These are phyloP conservation scores for Colletotrichum camelliae DNA, from an alignment of 2,329 filamentous ascomycete genomes.

Conservation along the genomic window DNA sequence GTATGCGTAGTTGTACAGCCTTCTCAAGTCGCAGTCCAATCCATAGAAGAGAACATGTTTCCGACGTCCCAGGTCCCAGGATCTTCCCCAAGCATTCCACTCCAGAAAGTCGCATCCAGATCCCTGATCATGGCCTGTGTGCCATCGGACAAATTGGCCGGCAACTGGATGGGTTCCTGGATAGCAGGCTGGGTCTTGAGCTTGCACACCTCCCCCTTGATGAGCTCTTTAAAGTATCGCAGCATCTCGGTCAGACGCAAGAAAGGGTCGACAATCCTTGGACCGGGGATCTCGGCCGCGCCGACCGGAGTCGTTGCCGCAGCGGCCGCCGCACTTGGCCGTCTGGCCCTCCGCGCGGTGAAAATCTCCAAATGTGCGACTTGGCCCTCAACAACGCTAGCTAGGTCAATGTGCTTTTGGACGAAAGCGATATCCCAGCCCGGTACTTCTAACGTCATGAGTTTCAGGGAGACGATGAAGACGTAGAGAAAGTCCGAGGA, in stretches of 20 bases:
- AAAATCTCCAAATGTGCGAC: slow-evolving; percentile 33
- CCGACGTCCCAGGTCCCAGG: slow-evolving; percentile 4
- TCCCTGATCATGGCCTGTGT: slow-evolving; percentile 30
- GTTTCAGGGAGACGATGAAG: slow-evolving; percentile 50
- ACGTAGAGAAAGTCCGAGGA: slow-evolving; percentile 53
- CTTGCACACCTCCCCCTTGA: slow-evolving; percentile 14
- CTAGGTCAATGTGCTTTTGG: slow-evolving; percentile 40
- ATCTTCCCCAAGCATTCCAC: slow-evolving; percentile 7
- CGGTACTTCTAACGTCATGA: slow-evolving; percentile 49
- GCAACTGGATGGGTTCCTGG: slow-evolving; percentile 6
- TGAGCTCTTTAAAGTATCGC: slow-evolving; percentile 19
- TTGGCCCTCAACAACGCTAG: slow-evolving; percentile 33
- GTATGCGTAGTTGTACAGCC: background rate
- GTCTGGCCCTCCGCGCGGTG: slow-evolving; percentile 26
- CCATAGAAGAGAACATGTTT: slow-evolving; percentile 11
- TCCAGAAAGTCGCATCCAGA: slow-evolving; percentile 27
- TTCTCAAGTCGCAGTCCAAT: slow-evolving; percentile 16
- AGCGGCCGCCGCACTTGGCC: background rate
- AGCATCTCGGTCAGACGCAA: slow-evolving; percentile 24
- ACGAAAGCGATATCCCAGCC: slow-evolving; percentile 50
- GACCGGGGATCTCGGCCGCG: background rate
- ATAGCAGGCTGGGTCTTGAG: background rate
- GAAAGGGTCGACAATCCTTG: slow-evolving; percentile 19
- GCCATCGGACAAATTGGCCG: slow-evolving; percentile 23
- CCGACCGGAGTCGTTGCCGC: background rate